Evolutionary conservation across 331 rosid genomes (phyloP).

Genomic region (Phaseolus coccineus): DNA sequence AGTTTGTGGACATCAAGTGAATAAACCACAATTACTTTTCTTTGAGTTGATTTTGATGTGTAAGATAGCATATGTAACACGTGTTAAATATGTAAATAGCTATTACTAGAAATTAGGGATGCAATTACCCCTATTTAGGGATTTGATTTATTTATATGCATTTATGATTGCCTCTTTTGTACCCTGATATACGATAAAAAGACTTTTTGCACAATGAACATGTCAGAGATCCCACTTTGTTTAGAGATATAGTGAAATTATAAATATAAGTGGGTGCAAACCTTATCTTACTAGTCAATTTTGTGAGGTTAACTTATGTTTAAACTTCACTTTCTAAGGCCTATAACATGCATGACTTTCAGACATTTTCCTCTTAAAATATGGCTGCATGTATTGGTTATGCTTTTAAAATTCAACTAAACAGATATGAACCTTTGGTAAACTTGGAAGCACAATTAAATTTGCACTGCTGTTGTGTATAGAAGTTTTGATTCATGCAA

Average conservation of each 20-base stretch:
- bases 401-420: too few relatives aligned
- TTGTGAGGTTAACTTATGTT: too few relatives aligned
- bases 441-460: neutral
- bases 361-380: neutral
- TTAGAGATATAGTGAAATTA: too few relatives aligned
- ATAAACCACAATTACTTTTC: neutral
- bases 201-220: neutral
- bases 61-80: neutral
- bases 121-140: neutral
- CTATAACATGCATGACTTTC: neutral
- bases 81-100: neutral
- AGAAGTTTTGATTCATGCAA: too few relatives aligned
- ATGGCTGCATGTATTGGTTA: too few relatives aligned
- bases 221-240: too few relatives aligned
- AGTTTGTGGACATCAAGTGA: slow-evolving; percentile 18
- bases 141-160: neutral
- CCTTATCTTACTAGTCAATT: too few relatives aligned
- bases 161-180: neutral
- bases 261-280: too few relatives aligned
- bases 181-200: neutral
- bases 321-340: too few relatives aligned
- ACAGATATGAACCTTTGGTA: too few relatives aligned
- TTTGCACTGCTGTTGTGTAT: neutral
- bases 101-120: neutral
- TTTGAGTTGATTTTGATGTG: neutral